These are phyloP conservation scores for Pythium oligandrum DNA, from an alignment of 352 stramenopile genomes.

Conservation along the genomic window DNA sequence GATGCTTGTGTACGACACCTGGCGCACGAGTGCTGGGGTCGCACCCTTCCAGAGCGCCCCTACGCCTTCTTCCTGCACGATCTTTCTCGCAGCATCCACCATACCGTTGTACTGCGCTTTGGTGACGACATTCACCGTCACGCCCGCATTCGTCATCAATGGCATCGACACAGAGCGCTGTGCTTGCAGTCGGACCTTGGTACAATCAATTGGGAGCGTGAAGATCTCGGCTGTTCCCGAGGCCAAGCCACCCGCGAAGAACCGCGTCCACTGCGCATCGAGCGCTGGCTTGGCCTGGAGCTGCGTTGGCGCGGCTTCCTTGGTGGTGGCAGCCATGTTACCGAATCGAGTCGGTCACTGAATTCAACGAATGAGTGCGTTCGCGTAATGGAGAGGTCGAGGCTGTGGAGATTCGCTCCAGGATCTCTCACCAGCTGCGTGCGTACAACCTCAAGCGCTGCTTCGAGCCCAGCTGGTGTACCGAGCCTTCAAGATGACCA, in stretches of 20 bases:
- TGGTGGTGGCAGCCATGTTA: constrained; percentile 6
- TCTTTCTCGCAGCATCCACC: constrained; percentile 60
- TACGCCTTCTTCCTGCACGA: constrained; percentile 62
- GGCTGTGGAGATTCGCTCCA: neutral
- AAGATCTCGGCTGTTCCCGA: constrained; percentile 71
- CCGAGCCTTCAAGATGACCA: no score
- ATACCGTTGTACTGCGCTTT: constrained; percentile 66
- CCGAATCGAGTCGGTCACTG: constrained; percentile 1
- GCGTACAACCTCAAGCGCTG: no score
- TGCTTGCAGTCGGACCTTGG: constrained; percentile 79
- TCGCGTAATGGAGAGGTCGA: neutral
- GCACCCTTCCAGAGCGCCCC: constrained; percentile 71
- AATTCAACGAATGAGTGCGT: neutral
- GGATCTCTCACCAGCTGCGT: no score
- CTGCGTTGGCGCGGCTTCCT: constrained; percentile 3
- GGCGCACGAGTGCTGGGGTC: constrained; percentile 70
- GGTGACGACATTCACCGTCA: constrained; percentile 21
- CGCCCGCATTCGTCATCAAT: constrained; percentile 15
- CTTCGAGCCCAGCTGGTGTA: no score
- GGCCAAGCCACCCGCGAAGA: constrained; percentile 60
- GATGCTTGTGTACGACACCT: constrained; percentile 86
- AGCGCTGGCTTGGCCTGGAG: constrained; percentile 30
- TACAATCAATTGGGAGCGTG: constrained; percentile 84
- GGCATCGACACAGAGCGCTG: constrained; percentile 37
- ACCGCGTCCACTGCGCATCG: constrained; percentile 63